A percentile compares a stretch with the other conserved stretches of the same genome.
Conservation (phyloP, 202 grass and related monocot species). For the Setaria viridis region DNA sequence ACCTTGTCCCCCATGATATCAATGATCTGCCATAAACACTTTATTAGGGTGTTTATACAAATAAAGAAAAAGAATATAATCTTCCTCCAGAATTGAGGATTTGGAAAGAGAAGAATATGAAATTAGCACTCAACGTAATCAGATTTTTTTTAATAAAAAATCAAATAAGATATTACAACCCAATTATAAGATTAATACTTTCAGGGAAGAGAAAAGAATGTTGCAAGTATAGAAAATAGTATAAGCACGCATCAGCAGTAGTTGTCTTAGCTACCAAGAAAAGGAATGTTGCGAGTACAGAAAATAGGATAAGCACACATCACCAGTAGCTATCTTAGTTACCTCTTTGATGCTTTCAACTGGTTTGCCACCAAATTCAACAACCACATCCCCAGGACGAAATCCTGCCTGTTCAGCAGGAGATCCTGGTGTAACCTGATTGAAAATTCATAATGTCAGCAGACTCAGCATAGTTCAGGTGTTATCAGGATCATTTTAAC, state of each 20-base stretch:
- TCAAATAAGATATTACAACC: constrained; percentile 7
- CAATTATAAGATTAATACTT: constrained; percentile 17
- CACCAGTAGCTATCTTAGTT: constrained; percentile 29
- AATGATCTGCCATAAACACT: constrained; percentile 65
- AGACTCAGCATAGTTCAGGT: neutral
- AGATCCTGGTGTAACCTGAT: constrained; percentile 84
- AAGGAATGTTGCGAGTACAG: constrained; percentile 12
- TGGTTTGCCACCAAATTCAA: constrained; percentile 75
- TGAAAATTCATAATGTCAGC: constrained; percentile 47
- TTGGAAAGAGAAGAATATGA: constrained; percentile 1
- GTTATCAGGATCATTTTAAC: constrained; percentile 14
- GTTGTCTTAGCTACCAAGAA: constrained; percentile 51
- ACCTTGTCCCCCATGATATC: constrained; percentile 77
- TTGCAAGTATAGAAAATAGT: neutral
- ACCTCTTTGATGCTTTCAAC: constrained; percentile 84
- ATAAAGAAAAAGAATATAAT: constrained; percentile 27
- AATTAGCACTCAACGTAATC: neutral
- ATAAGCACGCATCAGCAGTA: neutral
- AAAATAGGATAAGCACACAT: neutral
- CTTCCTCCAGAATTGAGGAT: neutral
- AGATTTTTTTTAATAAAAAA: neutral
- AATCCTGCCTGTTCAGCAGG: constrained; percentile 82
- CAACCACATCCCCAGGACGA: constrained; percentile 72
- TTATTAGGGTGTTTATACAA: constrained; percentile 34
- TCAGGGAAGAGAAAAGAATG: neutral